A percentile compares a stretch with the other conserved stretches of the same genome.
Evolutionary conservation across 1,139 yeast species (phyloP).

Genomic region (Petasospora fabianii): DNA sequence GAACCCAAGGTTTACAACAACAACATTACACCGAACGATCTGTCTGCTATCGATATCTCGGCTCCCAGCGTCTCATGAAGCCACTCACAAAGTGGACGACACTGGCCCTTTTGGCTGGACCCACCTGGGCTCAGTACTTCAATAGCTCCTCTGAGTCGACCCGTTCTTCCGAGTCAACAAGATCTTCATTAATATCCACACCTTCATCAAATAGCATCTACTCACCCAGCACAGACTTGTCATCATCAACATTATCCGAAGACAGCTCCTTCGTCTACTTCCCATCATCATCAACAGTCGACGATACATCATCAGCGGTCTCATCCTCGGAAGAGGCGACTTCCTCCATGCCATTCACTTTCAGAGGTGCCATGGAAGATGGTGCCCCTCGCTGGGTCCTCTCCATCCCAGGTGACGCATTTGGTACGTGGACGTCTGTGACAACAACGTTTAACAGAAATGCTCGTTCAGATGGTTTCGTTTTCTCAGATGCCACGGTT

Average conservation of each 20-base stretch:
- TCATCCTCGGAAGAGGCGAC: not conserved
- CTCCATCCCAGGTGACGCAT: not conserved
- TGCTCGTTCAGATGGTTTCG: not conserved
- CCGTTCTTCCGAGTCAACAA: not conserved
- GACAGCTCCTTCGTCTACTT: not conserved
- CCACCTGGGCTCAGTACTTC: too few species aligned
- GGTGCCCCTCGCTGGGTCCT: constrained; percentile 3
- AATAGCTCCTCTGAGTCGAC: not conserved
- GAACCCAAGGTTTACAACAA: too few species aligned
- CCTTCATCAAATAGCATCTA: not conserved
- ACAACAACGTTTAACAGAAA: not conserved
- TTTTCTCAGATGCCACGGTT: not conserved
- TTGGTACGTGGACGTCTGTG: constrained; percentile 1
- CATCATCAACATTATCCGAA: not conserved
- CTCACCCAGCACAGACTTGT: not conserved
- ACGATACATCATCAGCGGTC: not conserved
- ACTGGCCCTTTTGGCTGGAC: too few species aligned
- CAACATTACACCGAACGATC: too few species aligned
- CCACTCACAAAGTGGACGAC: too few species aligned
- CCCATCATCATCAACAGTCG: not conserved
- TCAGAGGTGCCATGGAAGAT: not conserved
- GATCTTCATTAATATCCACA: not conserved
- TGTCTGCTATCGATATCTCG: too few species aligned
- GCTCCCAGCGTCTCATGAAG: too few species aligned
- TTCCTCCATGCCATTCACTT: not conserved